Conservation (phyloP, 2,329 filamentous ascomycete species). For the Neophaeococcomyces mojaviensis region DNA sequence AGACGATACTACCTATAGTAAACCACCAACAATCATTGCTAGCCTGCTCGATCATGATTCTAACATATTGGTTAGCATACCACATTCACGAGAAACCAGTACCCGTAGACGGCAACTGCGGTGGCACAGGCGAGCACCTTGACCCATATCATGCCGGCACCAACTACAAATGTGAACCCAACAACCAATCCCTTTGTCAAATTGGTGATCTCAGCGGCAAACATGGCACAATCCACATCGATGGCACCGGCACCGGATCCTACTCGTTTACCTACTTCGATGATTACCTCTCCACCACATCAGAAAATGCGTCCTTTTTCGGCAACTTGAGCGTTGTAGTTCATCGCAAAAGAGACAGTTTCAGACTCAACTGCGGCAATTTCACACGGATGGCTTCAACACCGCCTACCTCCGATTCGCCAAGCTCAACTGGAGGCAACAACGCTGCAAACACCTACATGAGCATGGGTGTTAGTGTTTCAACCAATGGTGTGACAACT, state of each 20-base stretch:
- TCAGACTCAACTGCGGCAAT: conserved; percentile 51
- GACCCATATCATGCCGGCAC: conserved; percentile 63
- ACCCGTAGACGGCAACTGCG: conserved; percentile 63
- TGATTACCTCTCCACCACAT: conserved; percentile 40
- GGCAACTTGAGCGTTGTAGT: conserved; percentile 50
- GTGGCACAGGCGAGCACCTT: conserved; percentile 57
- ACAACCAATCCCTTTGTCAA: conserved; percentile 58
- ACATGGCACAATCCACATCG: conserved; percentile 52
- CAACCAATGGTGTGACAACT: no score
- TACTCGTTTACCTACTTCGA: conserved; percentile 38
- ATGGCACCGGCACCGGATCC: conserved; percentile 26
- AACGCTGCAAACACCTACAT: no score
- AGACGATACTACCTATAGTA: conserved; percentile 1
- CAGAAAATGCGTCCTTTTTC: conserved; percentile 40
- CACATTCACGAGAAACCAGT: conserved; percentile 64
- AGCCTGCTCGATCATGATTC: not conserved
- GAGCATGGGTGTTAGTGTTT: no score
- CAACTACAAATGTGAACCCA: conserved; percentile 51
- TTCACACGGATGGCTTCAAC: conserved; percentile 28
- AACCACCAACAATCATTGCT: not conserved
- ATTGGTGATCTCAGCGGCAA: conserved; percentile 72
- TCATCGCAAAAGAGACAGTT: conserved; percentile 44
- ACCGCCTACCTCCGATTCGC: no score
- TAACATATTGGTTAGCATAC: conserved; percentile 47
- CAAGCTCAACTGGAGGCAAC: no score